Evolutionary conservation across 1,284 basidiomycete genomes (phyloP).

Genomic region (Naganishia cerealis): DNA sequence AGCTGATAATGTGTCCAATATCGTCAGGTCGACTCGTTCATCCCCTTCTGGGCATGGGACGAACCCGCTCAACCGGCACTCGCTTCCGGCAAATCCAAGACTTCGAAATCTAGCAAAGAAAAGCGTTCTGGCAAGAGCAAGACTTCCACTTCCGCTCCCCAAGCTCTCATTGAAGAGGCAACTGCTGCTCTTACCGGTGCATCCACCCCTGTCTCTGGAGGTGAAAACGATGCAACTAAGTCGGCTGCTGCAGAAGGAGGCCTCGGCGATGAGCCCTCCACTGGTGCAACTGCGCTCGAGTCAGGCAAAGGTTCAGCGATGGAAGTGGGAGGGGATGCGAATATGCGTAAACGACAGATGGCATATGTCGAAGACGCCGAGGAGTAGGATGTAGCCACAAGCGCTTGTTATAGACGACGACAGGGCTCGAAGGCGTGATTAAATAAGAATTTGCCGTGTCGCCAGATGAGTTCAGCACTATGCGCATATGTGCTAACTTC

Average conservation of each 20-base stretch:
- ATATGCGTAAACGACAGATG: constrained; percentile 35
- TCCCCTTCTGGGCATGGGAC: constrained; percentile 97
- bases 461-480: no score
- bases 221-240: constrained; percentile 5
- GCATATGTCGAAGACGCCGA: constrained; percentile 36
- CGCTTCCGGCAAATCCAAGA: constrained; percentile 20
- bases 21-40: constrained; percentile 88
- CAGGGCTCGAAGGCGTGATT: no score
- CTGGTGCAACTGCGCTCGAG: constrained; percentile 8
- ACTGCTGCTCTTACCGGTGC: constrained; percentile 16
- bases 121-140: constrained; percentile 29
- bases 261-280: constrained; percentile 26
- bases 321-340: constrained; percentile 27
- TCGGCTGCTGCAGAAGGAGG: not conserved
- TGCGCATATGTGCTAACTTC: no score
- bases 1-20: not conserved
- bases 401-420: not conserved
- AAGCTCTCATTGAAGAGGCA: constrained; percentile 14
- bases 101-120: constrained; percentile 30
- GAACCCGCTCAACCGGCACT: constrained; percentile 58
- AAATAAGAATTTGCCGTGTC: no score
- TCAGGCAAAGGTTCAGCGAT: constrained; percentile 1
- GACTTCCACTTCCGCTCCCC: constrained; percentile 3
- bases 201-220: constrained; percentile 11
- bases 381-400: constrained; percentile 8